These are phyloP conservation scores for Strobilomyces confusus DNA, from an alignment of 768 basidiomycete genomes.

Conservation along the genomic window DNA sequence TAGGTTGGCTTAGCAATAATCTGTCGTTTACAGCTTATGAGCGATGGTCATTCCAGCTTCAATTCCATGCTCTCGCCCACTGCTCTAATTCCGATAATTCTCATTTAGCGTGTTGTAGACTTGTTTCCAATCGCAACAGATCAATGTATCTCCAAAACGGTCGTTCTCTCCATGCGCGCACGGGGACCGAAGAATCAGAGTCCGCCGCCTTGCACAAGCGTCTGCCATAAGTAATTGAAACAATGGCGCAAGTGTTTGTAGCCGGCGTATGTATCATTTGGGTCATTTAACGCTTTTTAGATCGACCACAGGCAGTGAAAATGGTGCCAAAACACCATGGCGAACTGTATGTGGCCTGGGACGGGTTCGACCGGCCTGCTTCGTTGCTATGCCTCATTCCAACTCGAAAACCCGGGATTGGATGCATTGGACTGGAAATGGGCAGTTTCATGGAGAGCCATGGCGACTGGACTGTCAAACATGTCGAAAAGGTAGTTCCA, in stretches of 20 bases:
- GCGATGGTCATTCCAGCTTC: too few species aligned
- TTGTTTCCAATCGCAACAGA: constrained; percentile 9
- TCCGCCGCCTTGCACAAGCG: constrained; percentile 14
- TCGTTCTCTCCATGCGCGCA: constrained; percentile 10
- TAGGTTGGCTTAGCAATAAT: too few species aligned
- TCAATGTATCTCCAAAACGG: constrained; percentile 11
- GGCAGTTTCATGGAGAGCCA: constrained; percentile 11
- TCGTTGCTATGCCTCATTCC: constrained; percentile 7
- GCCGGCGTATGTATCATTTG: constrained; percentile 1
- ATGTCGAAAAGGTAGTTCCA: constrained; percentile 3
- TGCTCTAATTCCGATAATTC: constrained; percentile 6
- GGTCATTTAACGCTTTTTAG: constrained; percentile 10
- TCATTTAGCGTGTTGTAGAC: constrained; percentile 4
- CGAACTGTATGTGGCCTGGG: constrained; percentile 13
- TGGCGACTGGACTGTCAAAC: constrained; percentile 5
- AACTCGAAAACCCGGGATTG: background rate
- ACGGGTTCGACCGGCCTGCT: constrained; percentile 7
- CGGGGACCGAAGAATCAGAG: constrained; percentile 16
- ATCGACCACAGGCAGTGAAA: constrained; percentile 16
- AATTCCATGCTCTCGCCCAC: constrained; percentile 12
- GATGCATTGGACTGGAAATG: constrained; percentile 6
- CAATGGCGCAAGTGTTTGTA: constrained; percentile 13
- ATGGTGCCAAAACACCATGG: constrained; percentile 8
- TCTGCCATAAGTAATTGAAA: constrained; percentile 13
- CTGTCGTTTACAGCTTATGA: too few species aligned